Base-by-base conservation (phyloP, 805 yeast species). In the Yarrowia keelungensis region DNA sequence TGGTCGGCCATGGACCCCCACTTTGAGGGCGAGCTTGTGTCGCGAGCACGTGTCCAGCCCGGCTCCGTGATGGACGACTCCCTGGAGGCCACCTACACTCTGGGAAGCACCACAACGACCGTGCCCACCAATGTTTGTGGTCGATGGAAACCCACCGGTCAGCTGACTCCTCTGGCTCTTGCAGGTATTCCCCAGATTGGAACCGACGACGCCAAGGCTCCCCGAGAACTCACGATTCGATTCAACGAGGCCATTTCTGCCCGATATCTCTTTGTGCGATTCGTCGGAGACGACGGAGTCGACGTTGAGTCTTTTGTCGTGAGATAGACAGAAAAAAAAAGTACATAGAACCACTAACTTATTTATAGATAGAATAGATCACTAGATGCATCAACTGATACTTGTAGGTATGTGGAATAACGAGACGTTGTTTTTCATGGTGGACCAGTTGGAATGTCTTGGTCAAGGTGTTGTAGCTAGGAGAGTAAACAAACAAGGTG, bases 1-100 rank as follows among this genome's bases (percentile, higher is more conserved):
- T 56, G 62, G 62, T 56, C 62, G 5, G 65, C 65, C 32, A 43
- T 59, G 65, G 51, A 59, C 43, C 51, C 65, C 35, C 51, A 43
- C 12, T 45, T 43, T 14, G 65, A 45, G 42, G 51, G 65, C 35
- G 65, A 59, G 35, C 65, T 59, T 8, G 51, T 59, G 2, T 59
- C 65, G 8, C 50, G 65, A 59, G 42, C 38, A 14, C 36, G 35
- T 1, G 65, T 59, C 5, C 50, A 59, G 51, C 8, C 50, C 32
- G 38, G 16, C 12, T 39, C 47, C 1, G 50, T 32, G 5, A 16
- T 59, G 38, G 65, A 59, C n/a, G 65, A 59, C 51, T 32, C 65
- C 11, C 41, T 59, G 5, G 9, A 59, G 11, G 65, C 65, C 1
- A 42, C 51, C 3, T 59, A 59, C 65, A 45, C 65, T 14, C 65